Conservation (phyloP, 2,329 filamentous ascomycete species). For the Iodosphaeria phyllophila region DNA sequence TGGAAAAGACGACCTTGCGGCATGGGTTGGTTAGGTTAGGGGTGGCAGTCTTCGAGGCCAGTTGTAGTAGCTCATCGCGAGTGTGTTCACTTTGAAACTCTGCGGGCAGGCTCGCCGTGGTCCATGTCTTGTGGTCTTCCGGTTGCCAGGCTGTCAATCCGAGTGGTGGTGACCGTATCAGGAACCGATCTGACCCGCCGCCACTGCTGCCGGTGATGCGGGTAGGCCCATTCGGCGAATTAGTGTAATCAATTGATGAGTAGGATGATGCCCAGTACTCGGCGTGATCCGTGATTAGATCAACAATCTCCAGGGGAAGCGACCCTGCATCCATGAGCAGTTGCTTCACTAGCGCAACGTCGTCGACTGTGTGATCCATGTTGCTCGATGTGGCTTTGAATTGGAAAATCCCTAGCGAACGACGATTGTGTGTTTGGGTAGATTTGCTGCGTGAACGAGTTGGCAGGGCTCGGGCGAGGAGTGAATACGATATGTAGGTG, state of each 20-base stretch:
- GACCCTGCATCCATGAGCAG: conserved; percentile 23
- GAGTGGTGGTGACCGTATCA: conserved; percentile 22
- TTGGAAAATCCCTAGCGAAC: too few species aligned
- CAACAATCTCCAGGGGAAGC: conserved; percentile 35
- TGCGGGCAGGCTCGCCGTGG: conserved; percentile 5
- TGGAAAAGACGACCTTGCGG: conserved; percentile 41
- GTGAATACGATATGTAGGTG: too few species aligned
- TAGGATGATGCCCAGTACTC: conserved; percentile 42
- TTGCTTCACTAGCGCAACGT: conserved; percentile 28
- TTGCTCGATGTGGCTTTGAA: conserved; percentile 4
- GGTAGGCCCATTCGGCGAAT: too few species aligned
- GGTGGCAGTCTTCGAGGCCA: too few species aligned
- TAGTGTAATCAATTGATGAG: conserved; percentile 12
- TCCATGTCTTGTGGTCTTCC: conserved; percentile 7
- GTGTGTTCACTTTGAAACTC: conserved; percentile 13
- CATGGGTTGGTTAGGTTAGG: conserved; percentile 27
- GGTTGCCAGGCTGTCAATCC: conserved; percentile 16
- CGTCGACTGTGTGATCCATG: conserved; percentile 13
- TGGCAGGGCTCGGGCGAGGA: too few species aligned
- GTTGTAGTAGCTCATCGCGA: conserved; percentile 18
- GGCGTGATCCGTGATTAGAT: conserved; percentile 36
- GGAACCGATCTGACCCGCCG: conserved; percentile 14
- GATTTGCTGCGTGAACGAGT: too few species aligned
- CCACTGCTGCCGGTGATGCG: conserved; percentile 4
- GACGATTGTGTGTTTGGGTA: too few species aligned